Base-by-base conservation (phyloP, 2,329 filamentous ascomycete species). In the Harringtonia lauricola region DNA sequence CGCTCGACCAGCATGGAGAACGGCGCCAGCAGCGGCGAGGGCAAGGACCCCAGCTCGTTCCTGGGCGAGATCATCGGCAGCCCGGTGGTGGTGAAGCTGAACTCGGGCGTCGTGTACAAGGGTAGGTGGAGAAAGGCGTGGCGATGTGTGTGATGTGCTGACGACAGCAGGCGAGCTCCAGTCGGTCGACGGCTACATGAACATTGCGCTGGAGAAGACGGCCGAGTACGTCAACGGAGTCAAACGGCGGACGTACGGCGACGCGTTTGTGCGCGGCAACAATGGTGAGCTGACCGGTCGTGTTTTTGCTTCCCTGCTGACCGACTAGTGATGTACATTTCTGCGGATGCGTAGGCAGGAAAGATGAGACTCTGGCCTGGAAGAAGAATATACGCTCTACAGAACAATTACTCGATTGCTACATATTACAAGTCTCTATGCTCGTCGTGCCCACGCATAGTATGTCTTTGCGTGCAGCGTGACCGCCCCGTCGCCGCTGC, bases 101-200 rank as follows among this genome's bases (percentile, higher is more conserved):
- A 98, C 68, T 95, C 89, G n/a, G 92, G 92, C 43, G 88, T 95
- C 48, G 81, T 96, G 50, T 98, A 95, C 74, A 95, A 92, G 76
- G 92, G 90, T 90, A 47, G 57, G 66, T 56, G 7, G 6, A 14
- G 13, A 4, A n/a, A 14, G 12, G 30, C 7, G 15, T 30, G 12
- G 12, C 15, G 13, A n/a, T 4, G 17, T 12, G 6, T 31, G 28
- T 3, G 18, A 2, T 29, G 14, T 31, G 14, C 41, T 34, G n/a
- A 5, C 30, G 35, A 12, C 10, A 1, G 2, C 50, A 95, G 90
- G 92, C 54, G 88, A 95, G 61, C 75, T 96, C 31, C 89, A 96
- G 62, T 95, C 89, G 1, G 90, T 98, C 40, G 92, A 98, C 63
- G 92, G 92, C 42, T 98, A 96, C 67, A 98, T 98, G 92, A 98